Evolutionary conservation across 2,329 filamentous ascomycete species (phyloP).

Genomic region (Emericellopsis atlantica): DNA sequence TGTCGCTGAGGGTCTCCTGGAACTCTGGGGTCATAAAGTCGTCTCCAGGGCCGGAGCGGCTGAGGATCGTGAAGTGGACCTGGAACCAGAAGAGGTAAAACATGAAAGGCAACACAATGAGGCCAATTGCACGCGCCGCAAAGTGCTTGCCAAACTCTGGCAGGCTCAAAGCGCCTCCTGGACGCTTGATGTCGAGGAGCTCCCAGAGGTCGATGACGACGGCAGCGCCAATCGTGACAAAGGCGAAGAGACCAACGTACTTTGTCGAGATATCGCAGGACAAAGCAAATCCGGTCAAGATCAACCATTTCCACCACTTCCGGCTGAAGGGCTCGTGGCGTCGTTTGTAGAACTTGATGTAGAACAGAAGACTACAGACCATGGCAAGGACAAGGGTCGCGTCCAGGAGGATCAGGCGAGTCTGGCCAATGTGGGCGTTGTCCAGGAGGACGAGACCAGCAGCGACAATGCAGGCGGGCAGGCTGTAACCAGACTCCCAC

Average conservation of each 20-base stretch:
- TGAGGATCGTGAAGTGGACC: constrained; percentile 89
- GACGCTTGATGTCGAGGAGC: constrained; percentile 77
- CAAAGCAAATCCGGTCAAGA: constrained; percentile 84
- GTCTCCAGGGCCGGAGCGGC: constrained; percentile 81
- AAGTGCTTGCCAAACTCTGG: constrained; percentile 82
- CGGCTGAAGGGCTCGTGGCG: constrained; percentile 78
- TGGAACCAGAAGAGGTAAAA: constrained; percentile 99
- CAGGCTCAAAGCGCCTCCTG: constrained; percentile 67
- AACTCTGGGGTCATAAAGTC: constrained; percentile 99
- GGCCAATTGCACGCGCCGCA: constrained; percentile 67
- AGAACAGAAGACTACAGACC: constrained; percentile 86
- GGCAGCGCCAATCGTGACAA: constrained; percentile 90
- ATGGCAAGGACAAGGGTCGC: constrained; percentile 91
- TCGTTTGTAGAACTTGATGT: constrained; percentile 96
- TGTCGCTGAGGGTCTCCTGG: constrained; percentile 93
- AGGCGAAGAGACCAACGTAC: constrained; percentile 93
- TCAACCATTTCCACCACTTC: constrained; percentile 99
- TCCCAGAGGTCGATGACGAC: constrained; percentile 94
- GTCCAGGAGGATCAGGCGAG: constrained; percentile 85
- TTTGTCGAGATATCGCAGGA: constrained; percentile 98
- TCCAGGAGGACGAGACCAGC: constrained; percentile 83
- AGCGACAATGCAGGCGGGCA: constrained; percentile 82
- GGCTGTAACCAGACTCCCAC: constrained; percentile 98
- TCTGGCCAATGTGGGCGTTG: constrained; percentile 96
- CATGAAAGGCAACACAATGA: constrained; percentile 86